Conservation (phyloP, 106 monocot species). For the Cymbidium sinense region DNA sequence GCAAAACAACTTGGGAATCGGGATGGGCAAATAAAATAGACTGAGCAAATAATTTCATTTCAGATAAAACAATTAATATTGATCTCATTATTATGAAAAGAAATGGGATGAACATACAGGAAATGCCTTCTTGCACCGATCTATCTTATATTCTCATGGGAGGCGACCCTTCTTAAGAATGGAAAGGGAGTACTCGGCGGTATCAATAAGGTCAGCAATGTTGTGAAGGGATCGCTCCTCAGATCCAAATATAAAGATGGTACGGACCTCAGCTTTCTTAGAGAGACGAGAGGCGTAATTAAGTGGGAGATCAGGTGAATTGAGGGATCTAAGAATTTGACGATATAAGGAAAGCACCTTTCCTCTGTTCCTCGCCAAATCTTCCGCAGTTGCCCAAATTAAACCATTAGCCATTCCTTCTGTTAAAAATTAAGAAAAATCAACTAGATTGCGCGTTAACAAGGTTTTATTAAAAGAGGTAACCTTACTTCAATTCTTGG, state of each 20-base stretch:
- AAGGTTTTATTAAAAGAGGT: neutral
- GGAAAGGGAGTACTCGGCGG: conserved; percentile 63
- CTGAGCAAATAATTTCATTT: too few relatives aligned
- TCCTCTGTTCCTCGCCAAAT: conserved; percentile 47
- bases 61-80: too few relatives aligned
- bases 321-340: conserved; percentile 61
- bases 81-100: too few relatives aligned
- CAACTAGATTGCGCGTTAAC: too few relatives aligned
- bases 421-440: neutral
- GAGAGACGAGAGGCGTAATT: conserved; percentile 50
- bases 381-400: conserved; percentile 75
- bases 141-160: conserved; percentile 27
- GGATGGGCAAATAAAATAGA: too few relatives aligned
- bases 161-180: conserved; percentile 52
- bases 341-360: conserved; percentile 68
- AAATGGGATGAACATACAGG: too few relatives aligned
- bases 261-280: conserved; percentile 67
- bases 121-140: neutral
- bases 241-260: conserved; percentile 66
- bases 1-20: too few relatives aligned
- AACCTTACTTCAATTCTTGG: too few relatives aligned
- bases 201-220: conserved; percentile 75
- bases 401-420: conserved; percentile 38
- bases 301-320: conserved; percentile 62
- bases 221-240: conserved; percentile 85